phyloP scores from a whole-genome alignment of 257 asterid genomes.

The Schizonepeta tenuifolia region DNA sequence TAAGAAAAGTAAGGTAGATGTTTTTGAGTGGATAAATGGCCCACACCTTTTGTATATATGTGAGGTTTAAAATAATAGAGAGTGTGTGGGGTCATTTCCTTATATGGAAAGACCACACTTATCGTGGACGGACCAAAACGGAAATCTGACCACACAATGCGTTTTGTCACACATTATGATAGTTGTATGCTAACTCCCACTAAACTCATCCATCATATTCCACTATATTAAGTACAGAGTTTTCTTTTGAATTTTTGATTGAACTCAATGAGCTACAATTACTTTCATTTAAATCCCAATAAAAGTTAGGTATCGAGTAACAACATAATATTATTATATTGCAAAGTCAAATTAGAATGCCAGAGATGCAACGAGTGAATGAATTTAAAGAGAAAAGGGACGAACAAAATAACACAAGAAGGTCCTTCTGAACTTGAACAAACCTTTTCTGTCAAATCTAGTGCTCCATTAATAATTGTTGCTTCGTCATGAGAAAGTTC shows the following conservation, averaged over 20 bases:
- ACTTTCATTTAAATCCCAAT: not conserved
- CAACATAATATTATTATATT: no score
- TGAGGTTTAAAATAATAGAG: no score
- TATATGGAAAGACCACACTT: no score
- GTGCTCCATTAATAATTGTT: conserved; percentile 93
- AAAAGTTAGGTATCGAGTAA: not conserved
- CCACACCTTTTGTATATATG: no score
- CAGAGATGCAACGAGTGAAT: not conserved
- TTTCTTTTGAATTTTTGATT: not conserved
- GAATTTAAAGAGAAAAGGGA: not conserved
- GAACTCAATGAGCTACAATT: not conserved
- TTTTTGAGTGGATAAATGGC: no score
- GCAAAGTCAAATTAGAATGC: conserved; percentile 15
- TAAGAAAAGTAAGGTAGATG: no score
- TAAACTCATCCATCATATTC: not conserved
- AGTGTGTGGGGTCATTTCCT: no score
- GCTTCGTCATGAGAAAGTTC: conserved; percentile 94
- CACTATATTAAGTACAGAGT: not conserved
- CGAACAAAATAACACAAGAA: no score
- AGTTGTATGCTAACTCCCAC: conserved; percentile 9
- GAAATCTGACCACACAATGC: no score
- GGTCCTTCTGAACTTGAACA: no score
- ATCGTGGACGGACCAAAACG: no score
- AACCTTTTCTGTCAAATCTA: conserved; percentile 97
- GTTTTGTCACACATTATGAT: not conserved